Evolutionary conservation across 805 yeast species (phyloP), one percentile per base, ranked within the genome.

Genomic region (Yamadazyma nakazawae): DNA sequence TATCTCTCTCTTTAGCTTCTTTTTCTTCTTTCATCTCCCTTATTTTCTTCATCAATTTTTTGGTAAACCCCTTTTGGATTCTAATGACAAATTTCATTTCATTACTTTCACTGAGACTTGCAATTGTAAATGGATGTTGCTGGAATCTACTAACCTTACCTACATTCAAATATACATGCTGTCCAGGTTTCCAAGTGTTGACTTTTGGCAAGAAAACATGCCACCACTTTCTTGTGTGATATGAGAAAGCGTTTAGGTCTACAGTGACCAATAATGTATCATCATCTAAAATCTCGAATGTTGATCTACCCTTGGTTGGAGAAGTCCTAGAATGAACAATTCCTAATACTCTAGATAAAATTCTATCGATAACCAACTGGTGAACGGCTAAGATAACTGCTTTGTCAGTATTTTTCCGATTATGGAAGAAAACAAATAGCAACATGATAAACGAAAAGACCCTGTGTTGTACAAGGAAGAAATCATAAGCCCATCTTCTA

Each of bases 121-220:
- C 56, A 42, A 75, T 71, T 2, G 80, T 73, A 55, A 76, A 76
- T 0, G 81, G 81, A 54, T 76, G 81, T 50, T 62, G 63, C 49
- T 74, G 78, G 36, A 71, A 54, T 6, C 54, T 50, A 2, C 63
- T 60, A 14, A 75, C 68, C 45, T 65, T 64, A 4, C 66, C 55
- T 7, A 76, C 74, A 41, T 64, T 71, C n/a, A 76, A 56, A 34
- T 60, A 63, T 11, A 75, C 64, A 53, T 76, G 78, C 54, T 74
- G 79, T 3, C 80, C 80, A 0, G 80, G 68, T 43, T 63, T 63
- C 81, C 81, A 76, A 14, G 62, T 61, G 17, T 71, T 64, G 17
- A 64, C 51, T n/a, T 63, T 59, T 2, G 78, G 78, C 24, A 67
- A 54, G 26, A 64, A 52, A 4, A 34, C 37, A 44, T 53, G 48